Base-by-base conservation (phyloP, 2,329 filamentous ascomycete species). In the Graphium sp. region DNA sequence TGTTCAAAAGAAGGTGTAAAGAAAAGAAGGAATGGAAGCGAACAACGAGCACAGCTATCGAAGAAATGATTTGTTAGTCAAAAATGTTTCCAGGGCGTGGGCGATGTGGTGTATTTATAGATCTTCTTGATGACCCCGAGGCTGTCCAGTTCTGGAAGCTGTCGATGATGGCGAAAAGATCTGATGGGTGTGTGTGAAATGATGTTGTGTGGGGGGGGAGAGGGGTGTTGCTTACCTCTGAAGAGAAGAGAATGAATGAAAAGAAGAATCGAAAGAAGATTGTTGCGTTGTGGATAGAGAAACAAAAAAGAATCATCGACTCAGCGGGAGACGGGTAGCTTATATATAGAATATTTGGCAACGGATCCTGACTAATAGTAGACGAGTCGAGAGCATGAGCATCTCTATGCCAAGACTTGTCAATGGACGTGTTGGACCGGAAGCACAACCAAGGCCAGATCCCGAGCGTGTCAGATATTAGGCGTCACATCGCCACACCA, bases 1-100 rank as follows among this genome's bases (percentile, higher is more conserved):
- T 52, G 49, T 56, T 49, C 46, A 50, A 41, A 34, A 39, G 41
- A 41, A 38, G 45, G 39, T 38, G 38, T 38, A 32, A 43, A 24
- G 19, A 58, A 58, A 42, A 33, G 30, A 56, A 57, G 45, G 52
- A 56, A 41, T 49, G 50, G 53, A 24, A 55, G 43, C 35, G 46
- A 56, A 56, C 48, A 53, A 48, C 44, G 58, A 61, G 56, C 56
- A 58, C 56, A 60, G 56, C 58, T 61, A 36, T 34, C 32, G 31
- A 30, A 6, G 17, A 27, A 15, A 23, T 32, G 33, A 39, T 47
- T 38, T 45, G 42, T 32, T 28, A 28, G 26, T 22, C 12, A 22
- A 3, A 4, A 22, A 12, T 22, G 20, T 10, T 12, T 12, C n/a
- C n/a, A n/a, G n/a, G n/a, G n/a, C n/a, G n/a, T n/a, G n/a, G n/a